Base-by-base conservation (phyloP, 805 yeast species). In the Teunomyces barrocoloradensis region DNA sequence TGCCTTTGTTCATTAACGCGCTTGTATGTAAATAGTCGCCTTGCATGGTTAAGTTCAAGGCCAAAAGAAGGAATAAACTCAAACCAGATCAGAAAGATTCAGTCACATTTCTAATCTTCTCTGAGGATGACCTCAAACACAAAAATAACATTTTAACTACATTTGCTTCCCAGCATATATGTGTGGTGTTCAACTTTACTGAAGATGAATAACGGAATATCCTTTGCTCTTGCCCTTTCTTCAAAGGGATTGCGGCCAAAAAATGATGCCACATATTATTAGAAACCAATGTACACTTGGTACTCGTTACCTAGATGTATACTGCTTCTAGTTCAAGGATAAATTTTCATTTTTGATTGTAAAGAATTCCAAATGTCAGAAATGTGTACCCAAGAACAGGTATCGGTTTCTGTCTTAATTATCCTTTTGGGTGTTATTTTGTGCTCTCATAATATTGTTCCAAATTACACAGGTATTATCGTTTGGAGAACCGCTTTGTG, bases 381-480 rank as follows among this genome's bases (percentile, higher is more conserved):
- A 61, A 51, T 51, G 57, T 48, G 70, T 77, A 69, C 49, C 59
- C 74, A 11, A 75, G 80, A 79, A 65, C 68, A 51, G 68, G 77
- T 40, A 55, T 74, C 80, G 4, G 69, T 77, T 3, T 67, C 79
- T 9, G 50, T 62, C 1, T 74, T 76, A 50, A 75, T 84, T 34
- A 56, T 81, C 12, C 37, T 78, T 0, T 85, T 91, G 90, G 89
- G 89, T 18, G 47, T 55, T 60, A 60, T 81, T n/a, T 63, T 82
- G 29, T 69, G 78, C 32, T 65, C 80, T n/a, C 80, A 78, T 51
- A 74, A 78, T 51, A 74, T 85, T 1, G 78, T 75, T 2, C 75
- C 83, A 2, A 58, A 70, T 47, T 69, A 65, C 48, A 67, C 69
- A 12, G 73, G 74, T 3, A 66, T 69, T 25, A 64, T 70, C 59